These are phyloP conservation scores for Emmonsiellopsis sp. DNA, from an alignment of 2,329 filamentous ascomycete species.

Conservation along the genomic window DNA sequence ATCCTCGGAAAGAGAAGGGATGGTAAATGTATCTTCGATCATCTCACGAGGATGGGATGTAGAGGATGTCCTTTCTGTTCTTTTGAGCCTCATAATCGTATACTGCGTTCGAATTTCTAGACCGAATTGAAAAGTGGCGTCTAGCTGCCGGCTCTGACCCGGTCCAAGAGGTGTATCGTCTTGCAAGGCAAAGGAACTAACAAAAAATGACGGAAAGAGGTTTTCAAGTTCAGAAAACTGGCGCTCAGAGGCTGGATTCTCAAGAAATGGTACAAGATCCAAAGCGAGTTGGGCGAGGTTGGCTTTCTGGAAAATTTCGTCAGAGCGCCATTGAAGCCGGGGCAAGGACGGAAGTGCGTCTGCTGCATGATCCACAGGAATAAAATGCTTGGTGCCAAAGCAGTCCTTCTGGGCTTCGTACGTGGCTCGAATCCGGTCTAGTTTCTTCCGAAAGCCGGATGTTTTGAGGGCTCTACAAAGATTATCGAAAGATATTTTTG, in stretches of 20 bases:
- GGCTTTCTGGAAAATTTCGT: slow-evolving; percentile 8
- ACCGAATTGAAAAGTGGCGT: slow-evolving; percentile 8
- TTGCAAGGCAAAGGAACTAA: neutral
- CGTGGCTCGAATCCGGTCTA: slow-evolving; percentile 4
- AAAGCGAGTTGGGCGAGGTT: slow-evolving; percentile 11
- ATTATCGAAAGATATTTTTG: slow-evolving; percentile 5
- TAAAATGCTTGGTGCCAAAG: slow-evolving; percentile 8
- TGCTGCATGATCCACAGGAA: slow-evolving; percentile 2
- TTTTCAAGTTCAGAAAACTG: neutral
- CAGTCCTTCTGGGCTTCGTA: slow-evolving; percentile 8
- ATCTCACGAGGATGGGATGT: neutral
- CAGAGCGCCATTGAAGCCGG: slow-evolving; percentile 3
- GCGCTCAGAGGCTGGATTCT: neutral
- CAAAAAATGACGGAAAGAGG: slow-evolving; percentile 1
- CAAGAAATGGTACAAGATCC: slow-evolving; percentile 6
- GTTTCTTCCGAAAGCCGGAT: slow-evolving; percentile 1
- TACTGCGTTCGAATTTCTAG: slow-evolving; percentile 12
- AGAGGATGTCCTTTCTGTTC: neutral
- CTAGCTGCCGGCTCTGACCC: neutral
- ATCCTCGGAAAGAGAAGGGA: neutral
- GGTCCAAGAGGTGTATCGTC: neutral
- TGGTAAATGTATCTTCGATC: slow-evolving; percentile 6
- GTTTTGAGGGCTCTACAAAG: slow-evolving; percentile 4
- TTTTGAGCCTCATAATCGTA: slow-evolving; percentile 5
- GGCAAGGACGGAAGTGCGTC: slow-evolving; percentile 5